phyloP scores from a whole-genome alignment of 2,329 filamentous ascomycete species.

The Pseudogymnoascus sp. region DNA sequence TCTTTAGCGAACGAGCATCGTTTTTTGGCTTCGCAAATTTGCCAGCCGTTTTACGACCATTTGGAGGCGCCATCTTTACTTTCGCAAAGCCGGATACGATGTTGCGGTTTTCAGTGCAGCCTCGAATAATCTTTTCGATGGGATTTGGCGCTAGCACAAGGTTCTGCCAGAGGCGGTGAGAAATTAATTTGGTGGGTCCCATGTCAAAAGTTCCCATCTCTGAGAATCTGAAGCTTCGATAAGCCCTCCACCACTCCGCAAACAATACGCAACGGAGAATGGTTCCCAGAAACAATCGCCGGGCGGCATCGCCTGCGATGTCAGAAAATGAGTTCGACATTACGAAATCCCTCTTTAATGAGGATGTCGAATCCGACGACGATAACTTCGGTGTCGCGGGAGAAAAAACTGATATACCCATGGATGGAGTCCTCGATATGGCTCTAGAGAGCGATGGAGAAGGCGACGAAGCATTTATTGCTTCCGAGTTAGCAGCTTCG shows the following conservation, averaged over 20 bases:
- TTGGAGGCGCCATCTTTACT: constrained; percentile 22
- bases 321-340: constrained; percentile 95
- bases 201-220: constrained; percentile 7
- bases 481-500: constrained; percentile 73
- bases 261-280: constrained; percentile 8
- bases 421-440: constrained; percentile 44
- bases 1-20: constrained; percentile 24
- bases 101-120: constrained; percentile 9
- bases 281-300: constrained; percentile 32
- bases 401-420: constrained; percentile 24
- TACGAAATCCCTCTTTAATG: constrained; percentile 64
- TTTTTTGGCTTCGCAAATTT: constrained; percentile 14
- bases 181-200: constrained; percentile 8
- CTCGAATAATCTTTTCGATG: constrained; percentile 15
- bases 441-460: constrained; percentile 50
- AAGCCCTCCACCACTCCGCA: constrained; percentile 6
- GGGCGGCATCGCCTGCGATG: constrained; percentile 68
- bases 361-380: constrained; percentile 44
- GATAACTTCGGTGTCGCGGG: constrained; percentile 29
- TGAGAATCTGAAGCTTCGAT: constrained; percentile 6
- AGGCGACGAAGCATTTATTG: constrained; percentile 84
- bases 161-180: constrained; percentile 4
- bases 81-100: constrained; percentile 11
- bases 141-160: neutral
- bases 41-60: constrained; percentile 9